These are phyloP conservation scores for Penicillium chermesinum DNA, from an alignment of 495 filamentous ascomycete species.

Conservation along the genomic window DNA sequence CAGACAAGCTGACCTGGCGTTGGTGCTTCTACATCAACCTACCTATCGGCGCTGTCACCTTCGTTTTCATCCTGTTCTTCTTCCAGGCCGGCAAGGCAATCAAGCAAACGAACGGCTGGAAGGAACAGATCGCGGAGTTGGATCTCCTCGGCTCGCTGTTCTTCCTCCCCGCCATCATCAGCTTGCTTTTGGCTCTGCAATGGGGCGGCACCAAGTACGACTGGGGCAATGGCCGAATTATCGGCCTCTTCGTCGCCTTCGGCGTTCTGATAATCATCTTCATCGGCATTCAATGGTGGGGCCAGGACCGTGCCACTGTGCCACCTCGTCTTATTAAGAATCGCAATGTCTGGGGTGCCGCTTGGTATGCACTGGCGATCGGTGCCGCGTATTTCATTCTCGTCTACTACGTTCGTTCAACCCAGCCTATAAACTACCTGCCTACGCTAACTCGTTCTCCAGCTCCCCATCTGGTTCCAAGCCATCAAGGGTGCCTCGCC, in stretches of 20 bases:
- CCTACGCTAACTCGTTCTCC: constrained; percentile 21
- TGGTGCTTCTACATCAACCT: constrained; percentile 65
- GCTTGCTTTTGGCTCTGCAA: constrained; percentile 72
- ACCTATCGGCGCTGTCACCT: constrained; percentile 62
- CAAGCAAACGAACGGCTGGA: constrained; percentile 32
- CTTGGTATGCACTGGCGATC: constrained; percentile 50
- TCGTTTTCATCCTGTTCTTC: constrained; percentile 54
- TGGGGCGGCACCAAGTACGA: constrained; percentile 73
- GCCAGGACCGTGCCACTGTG: constrained; percentile 69
- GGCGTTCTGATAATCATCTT: constrained; percentile 62
- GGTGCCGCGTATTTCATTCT: constrained; percentile 65
- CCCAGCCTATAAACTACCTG: neutral
- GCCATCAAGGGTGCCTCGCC: constrained; percentile 67
- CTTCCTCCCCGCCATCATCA: constrained; percentile 69
- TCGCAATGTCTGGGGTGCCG: constrained; percentile 56
- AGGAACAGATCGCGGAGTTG: constrained; percentile 50
- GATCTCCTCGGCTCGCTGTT: constrained; percentile 62
- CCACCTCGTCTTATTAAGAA: constrained; percentile 68
- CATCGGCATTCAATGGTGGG: constrained; percentile 57
- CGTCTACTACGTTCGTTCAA: constrained; percentile 45
- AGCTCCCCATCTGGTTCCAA: constrained; percentile 88
- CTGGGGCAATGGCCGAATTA: constrained; percentile 63
- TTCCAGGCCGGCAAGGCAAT: constrained; percentile 51
- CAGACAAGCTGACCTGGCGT: constrained; percentile 54
- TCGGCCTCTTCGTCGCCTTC: constrained; percentile 66